phyloP scores from a whole-genome alignment of 1,284 basidiomycete species.

The Papiliotrema terrestris region DNA sequence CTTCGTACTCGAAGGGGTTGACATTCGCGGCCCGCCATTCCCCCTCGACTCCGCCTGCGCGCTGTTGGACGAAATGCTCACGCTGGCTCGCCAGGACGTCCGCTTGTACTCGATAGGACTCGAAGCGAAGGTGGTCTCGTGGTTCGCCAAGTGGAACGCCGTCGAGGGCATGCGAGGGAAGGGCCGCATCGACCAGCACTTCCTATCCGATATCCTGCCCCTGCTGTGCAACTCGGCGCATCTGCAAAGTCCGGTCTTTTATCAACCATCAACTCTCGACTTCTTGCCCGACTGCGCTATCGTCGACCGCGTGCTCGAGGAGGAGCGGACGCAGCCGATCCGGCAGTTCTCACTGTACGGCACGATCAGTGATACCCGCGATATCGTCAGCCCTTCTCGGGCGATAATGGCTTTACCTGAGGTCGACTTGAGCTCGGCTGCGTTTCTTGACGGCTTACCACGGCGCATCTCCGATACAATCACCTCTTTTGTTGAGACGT shows the following conservation, averaged over 20 bases:
- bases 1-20: constrained; percentile 68
- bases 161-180: constrained; percentile 53
- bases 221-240: constrained; percentile 50
- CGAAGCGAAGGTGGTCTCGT: constrained; percentile 75
- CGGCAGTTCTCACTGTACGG: constrained; percentile 67
- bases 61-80: constrained; percentile 66
- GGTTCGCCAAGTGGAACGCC: constrained; percentile 58
- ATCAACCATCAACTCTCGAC: constrained; percentile 14
- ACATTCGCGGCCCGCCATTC: constrained; percentile 78
- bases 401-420: constrained; percentile 3
- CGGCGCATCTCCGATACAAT: constrained; percentile 65
- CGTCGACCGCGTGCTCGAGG: constrained; percentile 59
- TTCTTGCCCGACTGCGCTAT: constrained; percentile 64
- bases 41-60: constrained; percentile 82
- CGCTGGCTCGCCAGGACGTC: constrained; percentile 69
- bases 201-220: constrained; percentile 59
- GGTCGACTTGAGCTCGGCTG: constrained; percentile 40
- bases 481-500: constrained; percentile 57
- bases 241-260: constrained; percentile 59
- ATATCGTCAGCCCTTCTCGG: neutral
- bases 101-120: constrained; percentile 73
- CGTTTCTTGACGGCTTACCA: constrained; percentile 52
- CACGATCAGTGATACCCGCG: constrained; percentile 52
- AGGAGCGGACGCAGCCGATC: constrained; percentile 59
- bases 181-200: constrained; percentile 53